Evolutionary conservation across 805 yeast genomes (phyloP), one percentile per base, ranked within the genome.

Genomic region (Candida maris): DNA sequence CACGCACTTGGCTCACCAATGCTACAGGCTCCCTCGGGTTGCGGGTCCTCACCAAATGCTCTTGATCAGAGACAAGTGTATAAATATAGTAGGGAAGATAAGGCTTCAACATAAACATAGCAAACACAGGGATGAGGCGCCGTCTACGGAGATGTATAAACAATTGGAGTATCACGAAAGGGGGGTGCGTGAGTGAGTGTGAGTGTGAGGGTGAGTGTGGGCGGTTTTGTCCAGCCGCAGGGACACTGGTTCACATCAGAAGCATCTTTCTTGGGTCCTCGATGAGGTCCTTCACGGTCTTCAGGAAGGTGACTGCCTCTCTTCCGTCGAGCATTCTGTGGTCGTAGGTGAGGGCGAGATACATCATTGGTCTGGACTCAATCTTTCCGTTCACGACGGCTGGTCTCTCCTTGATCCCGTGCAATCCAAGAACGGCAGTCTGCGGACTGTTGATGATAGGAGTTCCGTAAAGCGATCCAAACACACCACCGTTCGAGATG

Each of bases 201-300:
- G 24, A 21, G 8, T 21, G n/a, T n/a, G n/a, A n/a, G n/a, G n/a
- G n/a, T n/a, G n/a, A n/a, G n/a, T n/a, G n/a, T n/a, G n/a, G n/a
- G n/a, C n/a, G n/a, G n/a, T n/a, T n/a, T n/a, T n/a, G n/a, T n/a
- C n/a, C n/a, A n/a, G n/a, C n/a, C 15, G n/a, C n/a, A n/a, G n/a
- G n/a, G n/a, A n/a, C n/a, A n/a, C n/a, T 16, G 20, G 21, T 21
- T 51, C 41, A 61, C 57, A 59, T 54, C 53, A 84, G 68, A 62
- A 91, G 75, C 98, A 93, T 93, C 77, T 87, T 91, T 75, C 96
- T 83, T 67, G 98, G 98, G 65, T 93, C 98, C 74, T 93, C 97
- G 53, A 93, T 86, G 67, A 85, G 79, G 71, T 93, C 98, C 76
- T 93, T 93, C 48, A 93, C 81, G 23, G 95, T 86, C 74, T 80